phyloP scores from a whole-genome alignment of 306 rosid genomes.

The Comarum palustre region DNA sequence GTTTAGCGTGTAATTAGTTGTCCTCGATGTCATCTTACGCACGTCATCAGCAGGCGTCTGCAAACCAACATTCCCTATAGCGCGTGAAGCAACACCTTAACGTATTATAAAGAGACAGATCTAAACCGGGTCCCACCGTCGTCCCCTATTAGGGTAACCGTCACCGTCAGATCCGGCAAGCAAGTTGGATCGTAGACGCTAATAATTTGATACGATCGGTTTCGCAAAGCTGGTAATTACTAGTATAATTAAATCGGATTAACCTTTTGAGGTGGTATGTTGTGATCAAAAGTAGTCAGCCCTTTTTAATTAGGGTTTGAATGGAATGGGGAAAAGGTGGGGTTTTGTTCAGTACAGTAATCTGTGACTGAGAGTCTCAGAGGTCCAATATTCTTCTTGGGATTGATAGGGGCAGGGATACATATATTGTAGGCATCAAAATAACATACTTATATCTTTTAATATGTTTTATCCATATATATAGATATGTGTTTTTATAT shows the following conservation, averaged over 20 bases:
- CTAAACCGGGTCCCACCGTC: slow-evolving; percentile 40
- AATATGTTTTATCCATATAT: too few relatives aligned
- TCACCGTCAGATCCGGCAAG: slow-evolving; percentile 69
- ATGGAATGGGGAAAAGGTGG: slow-evolving; percentile 28
- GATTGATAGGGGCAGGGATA: slow-evolving; percentile 85
- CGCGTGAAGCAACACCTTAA: slow-evolving; percentile 38
- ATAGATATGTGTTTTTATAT: too few relatives aligned
- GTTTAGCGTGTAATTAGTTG: slow-evolving; percentile 9
- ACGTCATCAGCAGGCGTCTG: slow-evolving; percentile 1
- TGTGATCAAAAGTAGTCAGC: slow-evolving; percentile 53
- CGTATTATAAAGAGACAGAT: slow-evolving; percentile 51
- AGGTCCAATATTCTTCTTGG: slow-evolving; percentile 96
- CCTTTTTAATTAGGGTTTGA: slow-evolving; percentile 44
- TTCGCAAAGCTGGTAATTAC: background rate
- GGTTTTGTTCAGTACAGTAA: slow-evolving; percentile 31
- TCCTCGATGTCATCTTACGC: background rate
- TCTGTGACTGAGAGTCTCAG: slow-evolving; percentile 40
- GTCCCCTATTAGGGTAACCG: slow-evolving; percentile 57
- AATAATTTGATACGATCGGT: slow-evolving; percentile 21
- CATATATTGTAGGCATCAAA: too few relatives aligned
- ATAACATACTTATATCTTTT: too few relatives aligned
- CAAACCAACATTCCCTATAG: slow-evolving; percentile 10
- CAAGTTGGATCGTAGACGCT: slow-evolving; percentile 60
- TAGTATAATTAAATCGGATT: background rate
- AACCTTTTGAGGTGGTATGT: background rate